A percentile compares a stretch with the other conserved stretches of the same genome.
Conservation (phyloP, 768 basidiomycete species). For the Nidularia pulvinata region DNA sequence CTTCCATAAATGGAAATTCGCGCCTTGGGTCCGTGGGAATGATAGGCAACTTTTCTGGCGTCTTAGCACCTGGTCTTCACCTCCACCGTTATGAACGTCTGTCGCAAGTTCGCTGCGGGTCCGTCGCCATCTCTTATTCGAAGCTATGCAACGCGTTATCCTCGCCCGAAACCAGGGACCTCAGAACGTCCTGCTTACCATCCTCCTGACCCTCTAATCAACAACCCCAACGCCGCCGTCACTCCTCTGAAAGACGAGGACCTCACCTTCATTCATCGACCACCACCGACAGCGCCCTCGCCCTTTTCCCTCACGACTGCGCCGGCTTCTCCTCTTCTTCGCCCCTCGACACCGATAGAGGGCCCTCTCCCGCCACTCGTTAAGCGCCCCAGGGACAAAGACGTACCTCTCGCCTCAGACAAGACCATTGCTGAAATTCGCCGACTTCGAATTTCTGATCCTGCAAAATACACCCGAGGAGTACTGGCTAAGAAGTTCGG, state of each 20-base stretch:
- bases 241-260: slow-evolving; percentile 48
- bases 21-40: background rate
- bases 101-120: slow-evolving; percentile 18
- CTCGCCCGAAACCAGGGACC: slow-evolving; percentile 48
- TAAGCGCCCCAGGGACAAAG: slow-evolving; percentile 21
- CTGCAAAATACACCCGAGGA: slow-evolving; percentile 55
- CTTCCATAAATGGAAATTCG: background rate
- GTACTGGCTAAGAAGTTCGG: slow-evolving; percentile 78
- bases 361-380: slow-evolving; percentile 46
- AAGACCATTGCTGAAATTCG: slow-evolving; percentile 57
- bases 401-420: slow-evolving; percentile 41
- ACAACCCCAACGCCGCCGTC: slow-evolving; percentile 51
- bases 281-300: slow-evolving; percentile 77
- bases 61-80: background rate
- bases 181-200: slow-evolving; percentile 56
- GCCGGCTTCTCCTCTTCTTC: slow-evolving; percentile 73
- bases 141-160: slow-evolving; percentile 44
- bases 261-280: slow-evolving; percentile 82
- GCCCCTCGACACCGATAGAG: slow-evolving; percentile 24
- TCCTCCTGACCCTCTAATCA: slow-evolving; percentile 54
- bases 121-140: slow-evolving; percentile 21
- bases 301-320: slow-evolving; percentile 70
- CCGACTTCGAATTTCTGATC: slow-evolving; percentile 55
- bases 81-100: slow-evolving; percentile 14
- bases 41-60: background rate